Percentiles rank a stretch among this genome's conserved stretches.
Evolutionary conservation across 2,329 filamentous ascomycete genomes (phyloP).

Genomic region (Shiraia sp.): DNA sequence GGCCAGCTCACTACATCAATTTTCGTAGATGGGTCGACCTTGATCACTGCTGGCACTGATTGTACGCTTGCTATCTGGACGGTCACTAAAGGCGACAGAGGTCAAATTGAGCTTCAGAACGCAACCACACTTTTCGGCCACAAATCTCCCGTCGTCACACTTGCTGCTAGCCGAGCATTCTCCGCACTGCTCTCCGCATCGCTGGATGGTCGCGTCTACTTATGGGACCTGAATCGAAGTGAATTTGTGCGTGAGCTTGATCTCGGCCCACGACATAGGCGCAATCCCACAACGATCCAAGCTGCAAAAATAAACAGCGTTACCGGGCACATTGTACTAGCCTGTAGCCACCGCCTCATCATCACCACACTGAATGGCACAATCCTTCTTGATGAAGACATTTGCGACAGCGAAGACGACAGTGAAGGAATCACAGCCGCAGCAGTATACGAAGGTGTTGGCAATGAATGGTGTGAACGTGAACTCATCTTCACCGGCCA

Average conservation of each 20-base stretch:
- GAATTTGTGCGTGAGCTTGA: conserved; percentile 81
- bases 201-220: conserved; percentile 76
- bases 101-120: conserved; percentile 74
- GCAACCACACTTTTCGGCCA: conserved; percentile 87
- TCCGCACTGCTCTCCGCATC: conserved; percentile 85
- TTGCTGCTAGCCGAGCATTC: conserved; percentile 86
- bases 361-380: conserved; percentile 89
- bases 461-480: conserved; percentile 89
- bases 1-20: conserved; percentile 82
- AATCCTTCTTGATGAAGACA: conserved; percentile 77
- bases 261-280: conserved; percentile 28
- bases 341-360: conserved; percentile 72
- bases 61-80: conserved; percentile 87
- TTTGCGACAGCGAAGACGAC: conserved; percentile 67
- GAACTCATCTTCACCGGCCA: conserved; percentile 90
- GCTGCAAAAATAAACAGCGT: conserved; percentile 88
- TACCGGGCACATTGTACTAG: conserved; percentile 86
- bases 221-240: conserved; percentile 93
- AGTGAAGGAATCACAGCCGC: conserved; percentile 76
- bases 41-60: conserved; percentile 90
- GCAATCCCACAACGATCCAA: conserved; percentile 51
- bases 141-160: conserved; percentile 76
- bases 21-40: conserved; percentile 86
- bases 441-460: conserved; percentile 89
- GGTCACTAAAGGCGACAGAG: conserved; percentile 65